A percentile compares a stretch with the other conserved stretches of the same genome.
Evolutionary conservation across 176 grass and related monocot species (phyloP).

Genomic region (Oryza glumipatula): DNA sequence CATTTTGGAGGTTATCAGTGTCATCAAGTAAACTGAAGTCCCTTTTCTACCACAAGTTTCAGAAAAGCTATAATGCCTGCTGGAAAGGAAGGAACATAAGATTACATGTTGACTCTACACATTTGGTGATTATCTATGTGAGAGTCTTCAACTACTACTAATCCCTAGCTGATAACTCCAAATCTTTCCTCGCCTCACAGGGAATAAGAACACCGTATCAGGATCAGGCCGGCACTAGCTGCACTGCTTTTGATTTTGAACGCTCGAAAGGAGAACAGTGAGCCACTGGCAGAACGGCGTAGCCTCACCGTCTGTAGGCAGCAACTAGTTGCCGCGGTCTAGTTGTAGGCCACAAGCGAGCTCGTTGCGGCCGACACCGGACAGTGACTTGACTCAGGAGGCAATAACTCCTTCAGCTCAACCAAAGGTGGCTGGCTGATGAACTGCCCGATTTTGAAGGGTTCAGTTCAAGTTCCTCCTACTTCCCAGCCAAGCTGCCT

Average conservation of each 20-base stretch:
- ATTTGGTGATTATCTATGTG: neutral
- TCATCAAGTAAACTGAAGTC: neutral
- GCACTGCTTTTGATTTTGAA: neutral
- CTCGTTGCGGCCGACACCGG: conserved; percentile 16
- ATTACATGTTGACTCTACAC: neutral
- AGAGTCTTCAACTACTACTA: neutral
- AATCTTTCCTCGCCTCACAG: neutral
- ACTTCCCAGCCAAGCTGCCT: conserved; percentile 37
- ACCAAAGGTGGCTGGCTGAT: conserved; percentile 44
- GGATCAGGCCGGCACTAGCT: neutral
- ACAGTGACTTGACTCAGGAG: conserved; percentile 35
- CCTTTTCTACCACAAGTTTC: neutral
- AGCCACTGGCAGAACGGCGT: neutral
- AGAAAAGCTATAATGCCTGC: neutral
- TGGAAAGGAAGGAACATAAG: neutral
- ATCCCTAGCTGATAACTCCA: neutral
- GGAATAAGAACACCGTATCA: neutral
- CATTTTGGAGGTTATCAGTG: neutral
- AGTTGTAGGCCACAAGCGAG: conserved; percentile 2
- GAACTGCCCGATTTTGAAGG: conserved; percentile 33
- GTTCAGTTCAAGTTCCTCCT: conserved; percentile 3
- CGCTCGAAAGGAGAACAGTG: conserved; percentile 8
- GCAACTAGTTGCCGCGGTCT: neutral
- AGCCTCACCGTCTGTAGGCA: conserved; percentile 27
- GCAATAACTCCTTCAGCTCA: conserved; percentile 35